Evolutionary conservation across 2,329 filamentous ascomycete genomes (phyloP).

Genomic region (Hymenoscyphus albidus): DNA sequence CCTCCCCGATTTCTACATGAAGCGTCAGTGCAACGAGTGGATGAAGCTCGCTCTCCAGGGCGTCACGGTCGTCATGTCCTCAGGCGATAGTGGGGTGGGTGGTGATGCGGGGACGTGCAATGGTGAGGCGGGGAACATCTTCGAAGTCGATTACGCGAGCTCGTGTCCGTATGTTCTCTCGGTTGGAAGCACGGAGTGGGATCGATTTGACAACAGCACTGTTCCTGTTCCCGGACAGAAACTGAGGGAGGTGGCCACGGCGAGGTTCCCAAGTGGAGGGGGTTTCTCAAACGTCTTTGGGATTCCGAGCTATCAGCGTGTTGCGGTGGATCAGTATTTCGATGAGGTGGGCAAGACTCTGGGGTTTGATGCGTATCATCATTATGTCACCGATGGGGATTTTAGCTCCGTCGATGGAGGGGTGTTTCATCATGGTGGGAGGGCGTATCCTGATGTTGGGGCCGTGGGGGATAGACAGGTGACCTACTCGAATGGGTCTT

Average conservation of each 20-base stretch:
- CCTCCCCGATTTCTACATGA: constrained; percentile 45
- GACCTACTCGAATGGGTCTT: constrained; percentile 43
- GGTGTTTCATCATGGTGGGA: constrained; percentile 33
- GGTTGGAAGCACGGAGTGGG: constrained; percentile 38
- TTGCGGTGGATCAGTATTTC: constrained; percentile 30
- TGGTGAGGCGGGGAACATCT: constrained; percentile 35
- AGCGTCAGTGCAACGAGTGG: constrained; percentile 52
- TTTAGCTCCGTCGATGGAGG: not conserved
- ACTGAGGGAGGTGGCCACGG: constrained; percentile 42
- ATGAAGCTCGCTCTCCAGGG: constrained; percentile 54
- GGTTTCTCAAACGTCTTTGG: constrained; percentile 62
- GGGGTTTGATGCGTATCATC: constrained; percentile 44
- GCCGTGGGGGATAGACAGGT: constrained; percentile 44
- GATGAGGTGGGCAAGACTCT: constrained; percentile 23
- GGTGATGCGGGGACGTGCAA: constrained; percentile 36
- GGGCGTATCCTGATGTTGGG: constrained; percentile 46
- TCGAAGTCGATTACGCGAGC: constrained; percentile 46
- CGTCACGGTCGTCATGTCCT: constrained; percentile 48
- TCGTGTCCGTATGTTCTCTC: constrained; percentile 49
- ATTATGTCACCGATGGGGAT: constrained; percentile 25
- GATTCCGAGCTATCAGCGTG: constrained; percentile 45
- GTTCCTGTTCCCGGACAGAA: constrained; percentile 34
- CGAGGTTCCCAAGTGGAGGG: constrained; percentile 64
- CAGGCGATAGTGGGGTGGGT: constrained; percentile 47
- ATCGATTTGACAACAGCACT: constrained; percentile 41